A percentile compares a stretch with the other conserved stretches of the same genome.
These are phyloP conservation scores for Triticum turgidum DNA, from an alignment of 176 grass and related monocot species.

Conservation along the genomic window DNA sequence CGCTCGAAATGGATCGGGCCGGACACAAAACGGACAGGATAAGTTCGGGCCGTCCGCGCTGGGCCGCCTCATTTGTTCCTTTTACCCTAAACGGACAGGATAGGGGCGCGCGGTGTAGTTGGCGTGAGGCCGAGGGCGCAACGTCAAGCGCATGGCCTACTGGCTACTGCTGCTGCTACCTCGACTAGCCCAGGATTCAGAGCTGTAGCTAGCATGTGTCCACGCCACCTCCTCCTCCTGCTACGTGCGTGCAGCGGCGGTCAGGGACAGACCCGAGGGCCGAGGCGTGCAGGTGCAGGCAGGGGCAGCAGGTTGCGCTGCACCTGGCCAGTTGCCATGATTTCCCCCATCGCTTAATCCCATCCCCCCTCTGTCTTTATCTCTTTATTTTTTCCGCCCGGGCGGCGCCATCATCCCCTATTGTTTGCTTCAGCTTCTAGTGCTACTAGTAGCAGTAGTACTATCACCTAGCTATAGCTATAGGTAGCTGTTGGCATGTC, in stretches of 20 bases:
- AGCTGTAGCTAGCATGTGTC: not conserved
- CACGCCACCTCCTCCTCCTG: not conserved
- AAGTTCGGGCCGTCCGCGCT: too few species aligned
- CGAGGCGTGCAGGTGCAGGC: not conserved
- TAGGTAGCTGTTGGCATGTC: not conserved
- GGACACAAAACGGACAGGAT: too few species aligned
- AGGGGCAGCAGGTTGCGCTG: not conserved
- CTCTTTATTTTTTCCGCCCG: not conserved
- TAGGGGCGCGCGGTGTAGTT: too few species aligned
- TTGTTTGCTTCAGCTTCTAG: not conserved
- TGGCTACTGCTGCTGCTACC: not conserved
- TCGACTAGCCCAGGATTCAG: conserved; percentile 24
- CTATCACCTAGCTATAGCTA: not conserved
- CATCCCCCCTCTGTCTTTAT: not conserved
- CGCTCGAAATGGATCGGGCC: too few species aligned
- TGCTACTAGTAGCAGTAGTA: not conserved
- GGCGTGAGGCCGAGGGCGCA: not conserved
- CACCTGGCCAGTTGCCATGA: not conserved
- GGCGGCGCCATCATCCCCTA: not conserved
- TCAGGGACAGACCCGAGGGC: not conserved
- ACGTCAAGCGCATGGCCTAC: not conserved
- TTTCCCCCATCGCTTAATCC: not conserved
- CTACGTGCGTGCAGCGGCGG: not conserved
- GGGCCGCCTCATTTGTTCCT: too few species aligned
- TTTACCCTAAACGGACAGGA: too few species aligned